Percentiles rank a stretch among this genome's conserved stretches.
These are phyloP conservation scores for Bacidia gigantensis DNA, from an alignment of 495 filamentous ascomycete genomes.

Conservation along the genomic window DNA sequence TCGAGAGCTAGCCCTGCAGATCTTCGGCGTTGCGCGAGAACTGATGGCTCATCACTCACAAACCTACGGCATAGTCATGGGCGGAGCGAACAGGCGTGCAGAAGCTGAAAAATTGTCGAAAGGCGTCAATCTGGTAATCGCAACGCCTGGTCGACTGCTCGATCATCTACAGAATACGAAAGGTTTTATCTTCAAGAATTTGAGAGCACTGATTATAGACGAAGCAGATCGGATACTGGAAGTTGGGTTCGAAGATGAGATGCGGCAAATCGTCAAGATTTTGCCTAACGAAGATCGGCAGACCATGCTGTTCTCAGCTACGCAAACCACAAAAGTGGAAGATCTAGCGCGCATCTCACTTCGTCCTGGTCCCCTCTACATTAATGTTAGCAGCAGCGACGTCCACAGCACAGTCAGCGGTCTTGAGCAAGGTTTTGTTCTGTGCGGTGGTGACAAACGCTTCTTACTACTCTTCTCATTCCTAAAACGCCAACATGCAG, in stretches of 20 bases:
- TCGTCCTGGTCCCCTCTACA: slow-evolving; percentile 82
- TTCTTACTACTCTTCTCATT: slow-evolving; percentile 94
- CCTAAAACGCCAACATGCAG: slow-evolving; percentile 58
- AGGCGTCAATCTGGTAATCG: slow-evolving; percentile 87
- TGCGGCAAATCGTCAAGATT: slow-evolving; percentile 85
- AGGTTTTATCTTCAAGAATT: slow-evolving; percentile 86
- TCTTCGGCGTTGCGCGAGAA: slow-evolving; percentile 88
- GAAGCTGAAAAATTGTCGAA: slow-evolving; percentile 91
- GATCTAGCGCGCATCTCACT: slow-evolving; percentile 90
- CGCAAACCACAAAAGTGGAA: slow-evolving; percentile 96
- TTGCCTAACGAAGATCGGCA: slow-evolving; percentile 79
- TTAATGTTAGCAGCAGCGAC: slow-evolving; percentile 76
- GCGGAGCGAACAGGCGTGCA: slow-evolving; percentile 78
- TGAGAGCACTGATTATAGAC: slow-evolving; percentile 77
- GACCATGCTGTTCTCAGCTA: slow-evolving; percentile 94
- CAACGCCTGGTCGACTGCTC: slow-evolving; percentile 81
- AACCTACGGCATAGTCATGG: slow-evolving; percentile 91
- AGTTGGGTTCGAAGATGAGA: slow-evolving; percentile 93
- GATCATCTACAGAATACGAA: slow-evolving; percentile 92
- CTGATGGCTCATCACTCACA: slow-evolving; percentile 79
- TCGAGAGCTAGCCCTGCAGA: slow-evolving; percentile 86
- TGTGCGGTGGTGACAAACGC: slow-evolving; percentile 84
- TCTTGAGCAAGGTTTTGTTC: slow-evolving; percentile 86
- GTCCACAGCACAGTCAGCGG: slow-evolving; percentile 79
- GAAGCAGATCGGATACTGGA: slow-evolving; percentile 81